phyloP scores from a whole-genome alignment of 192 early-diverging fungal genomes.

The Coemansia brasiliensis region DNA sequence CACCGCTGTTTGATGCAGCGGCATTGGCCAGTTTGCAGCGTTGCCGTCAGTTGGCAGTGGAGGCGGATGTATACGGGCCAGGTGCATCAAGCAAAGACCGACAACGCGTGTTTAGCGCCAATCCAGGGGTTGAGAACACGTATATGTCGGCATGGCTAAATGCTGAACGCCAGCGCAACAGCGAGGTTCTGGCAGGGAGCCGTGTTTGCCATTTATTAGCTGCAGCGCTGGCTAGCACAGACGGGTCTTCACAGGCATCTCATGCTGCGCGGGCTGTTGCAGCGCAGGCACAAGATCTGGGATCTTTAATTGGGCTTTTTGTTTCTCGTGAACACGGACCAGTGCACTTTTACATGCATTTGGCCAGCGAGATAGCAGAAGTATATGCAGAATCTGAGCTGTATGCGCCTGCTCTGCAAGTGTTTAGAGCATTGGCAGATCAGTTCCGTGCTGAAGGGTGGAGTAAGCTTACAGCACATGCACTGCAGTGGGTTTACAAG shows the following conservation, averaged over 20 bases:
- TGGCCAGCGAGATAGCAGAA: constrained; percentile 32
- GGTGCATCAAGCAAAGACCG: not conserved
- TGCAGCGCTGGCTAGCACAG: constrained; percentile 14
- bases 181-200: not conserved
- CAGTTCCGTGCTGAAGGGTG: constrained; percentile 35
- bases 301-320: constrained; percentile 11
- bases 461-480: constrained; percentile 22
- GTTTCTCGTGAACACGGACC: not conserved
- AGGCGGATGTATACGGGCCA: constrained; percentile 9
- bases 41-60: constrained; percentile 1
- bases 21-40: constrained; percentile 28
- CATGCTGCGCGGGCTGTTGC: constrained; percentile 6
- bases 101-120: constrained; percentile 23
- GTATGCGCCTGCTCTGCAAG: constrained; percentile 8
- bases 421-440: constrained; percentile 17
- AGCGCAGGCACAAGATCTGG: not conserved
- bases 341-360: not conserved
- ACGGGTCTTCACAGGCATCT: not conserved
- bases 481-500: constrained; percentile 19
- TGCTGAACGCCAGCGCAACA: constrained; percentile 5
- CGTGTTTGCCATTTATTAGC: constrained; percentile 5
- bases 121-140: constrained; percentile 41
- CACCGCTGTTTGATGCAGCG: constrained; percentile 23
- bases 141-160: constrained; percentile 32
- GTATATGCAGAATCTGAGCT: not conserved